Percentiles rank a stretch among this genome's conserved stretches.
Conservation (phyloP, 768 basidiomycete species). For the Auriscalpium microsporum region DNA sequence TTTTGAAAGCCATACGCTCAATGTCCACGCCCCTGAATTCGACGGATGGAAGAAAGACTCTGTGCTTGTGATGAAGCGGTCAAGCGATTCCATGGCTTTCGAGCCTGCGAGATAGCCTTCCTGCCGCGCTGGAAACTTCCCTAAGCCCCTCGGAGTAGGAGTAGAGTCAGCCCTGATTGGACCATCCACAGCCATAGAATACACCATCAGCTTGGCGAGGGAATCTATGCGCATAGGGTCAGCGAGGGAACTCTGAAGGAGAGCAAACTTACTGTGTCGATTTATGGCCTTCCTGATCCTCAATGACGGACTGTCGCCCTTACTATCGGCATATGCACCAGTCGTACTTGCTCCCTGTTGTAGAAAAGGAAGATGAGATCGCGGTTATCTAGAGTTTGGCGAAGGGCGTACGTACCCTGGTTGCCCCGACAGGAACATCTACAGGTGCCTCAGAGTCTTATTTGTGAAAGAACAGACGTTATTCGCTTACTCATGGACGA, state of each 20-base stretch:
- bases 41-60: slow-evolving; percentile 96
- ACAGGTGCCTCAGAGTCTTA: neutral
- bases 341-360: slow-evolving; percentile 54
- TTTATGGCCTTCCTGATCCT: slow-evolving; percentile 66
- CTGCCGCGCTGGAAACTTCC: slow-evolving; percentile 26
- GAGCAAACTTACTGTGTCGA: slow-evolving; percentile 42
- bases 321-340: slow-evolving; percentile 58
- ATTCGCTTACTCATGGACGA: slow-evolving; percentile 60
- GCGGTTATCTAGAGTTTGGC: neutral
- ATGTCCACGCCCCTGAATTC: slow-evolving; percentile 81
- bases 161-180: slow-evolving; percentile 39
- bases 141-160: slow-evolving; percentile 19
- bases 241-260: neutral
- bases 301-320: slow-evolving; percentile 45
- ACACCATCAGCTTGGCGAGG: slow-evolving; percentile 79
- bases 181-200: slow-evolving; percentile 83
- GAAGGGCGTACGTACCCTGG: slow-evolving; percentile 42
- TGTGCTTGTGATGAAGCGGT: slow-evolving; percentile 81
- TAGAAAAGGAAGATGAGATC: no score
- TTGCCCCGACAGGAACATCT: slow-evolving; percentile 70
- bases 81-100: slow-evolving; percentile 79
- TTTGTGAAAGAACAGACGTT: neutral
- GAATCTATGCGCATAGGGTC: slow-evolving; percentile 38
- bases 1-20: slow-evolving; percentile 32
- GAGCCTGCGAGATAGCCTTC: slow-evolving; percentile 71